These are phyloP conservation scores for Aspergillus sp. DNA, from an alignment of 2,329 filamentous ascomycete species.

Conservation along the genomic window DNA sequence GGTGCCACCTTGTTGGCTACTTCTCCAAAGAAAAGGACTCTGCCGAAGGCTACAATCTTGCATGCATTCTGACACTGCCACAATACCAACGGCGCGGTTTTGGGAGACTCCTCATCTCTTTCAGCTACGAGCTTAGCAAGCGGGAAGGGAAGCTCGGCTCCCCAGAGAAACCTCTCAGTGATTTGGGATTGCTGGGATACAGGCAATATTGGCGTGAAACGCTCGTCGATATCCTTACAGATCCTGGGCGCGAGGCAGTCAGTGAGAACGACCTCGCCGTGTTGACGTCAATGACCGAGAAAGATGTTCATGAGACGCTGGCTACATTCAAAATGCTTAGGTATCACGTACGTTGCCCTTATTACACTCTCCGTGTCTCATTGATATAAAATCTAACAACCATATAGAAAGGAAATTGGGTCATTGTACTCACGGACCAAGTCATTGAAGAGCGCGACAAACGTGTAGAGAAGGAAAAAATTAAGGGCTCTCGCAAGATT, in stretches of 20 bases:
- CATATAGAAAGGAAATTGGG: conserved; percentile 79
- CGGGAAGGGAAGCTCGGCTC: conserved; percentile 94
- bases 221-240: conserved; percentile 81
- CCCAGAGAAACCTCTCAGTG: conserved; percentile 93
- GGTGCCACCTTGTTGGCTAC: conserved; percentile 97
- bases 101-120: conserved; percentile 89
- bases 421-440: conserved; percentile 86
- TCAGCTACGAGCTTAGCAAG: conserved; percentile 94
- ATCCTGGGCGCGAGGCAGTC: conserved; percentile 63
- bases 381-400: conserved; percentile 15
- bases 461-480: conserved; percentile 75
- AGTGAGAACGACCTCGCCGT: conserved; percentile 84
- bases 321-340: conserved; percentile 93
- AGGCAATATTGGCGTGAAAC: conserved; percentile 97
- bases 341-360: conserved; percentile 62
- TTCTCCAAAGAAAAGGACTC: conserved; percentile 99
- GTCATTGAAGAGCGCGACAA: conserved; percentile 68
- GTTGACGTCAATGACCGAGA: conserved; percentile 89
- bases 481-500: conserved; percentile 72
- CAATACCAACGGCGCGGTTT: conserved; percentile 96
- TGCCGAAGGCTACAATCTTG: conserved; percentile 94
- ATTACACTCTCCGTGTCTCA: not conserved
- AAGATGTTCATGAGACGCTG: conserved; percentile 91
- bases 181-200: conserved; percentile 90
- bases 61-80: conserved; percentile 93